Conservation (phyloP, 495 filamentous ascomycete genomes). For the Penicillium fimorum region DNA sequence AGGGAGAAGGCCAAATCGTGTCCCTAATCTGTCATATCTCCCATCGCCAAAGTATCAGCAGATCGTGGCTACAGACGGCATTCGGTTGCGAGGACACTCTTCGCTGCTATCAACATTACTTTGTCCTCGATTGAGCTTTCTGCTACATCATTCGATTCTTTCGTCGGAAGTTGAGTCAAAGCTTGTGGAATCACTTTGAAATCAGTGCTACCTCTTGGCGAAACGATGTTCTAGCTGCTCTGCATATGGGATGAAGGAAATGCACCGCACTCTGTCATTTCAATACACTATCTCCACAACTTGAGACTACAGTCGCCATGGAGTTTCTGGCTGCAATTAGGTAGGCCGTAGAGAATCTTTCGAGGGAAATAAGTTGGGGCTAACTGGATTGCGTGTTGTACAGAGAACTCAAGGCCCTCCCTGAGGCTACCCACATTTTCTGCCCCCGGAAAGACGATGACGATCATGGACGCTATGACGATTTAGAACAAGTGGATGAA, state of each 20-base stretch:
- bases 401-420: conserved; percentile 48
- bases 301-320: conserved; percentile 30
- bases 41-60: neutral
- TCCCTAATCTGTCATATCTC: no score
- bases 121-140: neutral
- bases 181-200: neutral
- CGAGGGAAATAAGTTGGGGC: neutral
- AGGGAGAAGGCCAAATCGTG: neutral
- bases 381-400: conserved; percentile 8
- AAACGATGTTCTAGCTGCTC: conserved; percentile 14
- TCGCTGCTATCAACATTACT: conserved; percentile 5
- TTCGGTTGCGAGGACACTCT: neutral
- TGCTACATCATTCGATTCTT: neutral
- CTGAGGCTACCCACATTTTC: conserved; percentile 47
- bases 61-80: neutral
- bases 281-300: conserved; percentile 5
- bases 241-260: conserved; percentile 18
- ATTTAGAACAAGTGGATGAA: conserved; percentile 33
- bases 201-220: neutral
- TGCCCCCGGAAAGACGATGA: conserved; percentile 49
- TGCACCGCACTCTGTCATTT: conserved; percentile 15
- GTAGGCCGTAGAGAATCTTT: conserved; percentile 20
- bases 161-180: neutral
- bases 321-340: conserved; percentile 45
- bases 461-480: conserved; percentile 56